Evolutionary conservation across 805 yeast species (phyloP), one percentile per base, ranked within the genome.

Genomic region (Candida sithepensis): DNA sequence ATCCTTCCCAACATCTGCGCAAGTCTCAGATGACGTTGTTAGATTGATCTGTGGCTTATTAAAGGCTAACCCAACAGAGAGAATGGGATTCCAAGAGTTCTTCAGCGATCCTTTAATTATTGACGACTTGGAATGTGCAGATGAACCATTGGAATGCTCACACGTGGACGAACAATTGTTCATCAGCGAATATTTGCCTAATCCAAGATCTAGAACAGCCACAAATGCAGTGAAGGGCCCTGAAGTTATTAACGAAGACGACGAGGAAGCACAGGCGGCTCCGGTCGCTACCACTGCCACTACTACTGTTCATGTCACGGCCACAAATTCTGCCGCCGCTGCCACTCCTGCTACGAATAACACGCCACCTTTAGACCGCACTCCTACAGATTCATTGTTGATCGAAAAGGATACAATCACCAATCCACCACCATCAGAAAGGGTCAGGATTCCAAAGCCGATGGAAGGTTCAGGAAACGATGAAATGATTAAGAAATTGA

Each of bases 41-140:
- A 70, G 77, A 46, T 75, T 94, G 54, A 88, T 94, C 22, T 75
- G 88, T 49, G 80, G 87, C 0, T 72, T 94, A 50, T 72, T 94
- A 57, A 88, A 84, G 56, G 85, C 88, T 57, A 85, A 86, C 54
- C 97, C 98, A 4, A 79, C 86, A 2, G 92, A 88, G 61, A 76
- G 99, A 59, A 82, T 92, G 72, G 85, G 92, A 1, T 94, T 89
- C 66, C 80, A 78, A 50, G 98, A 91, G 65, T 89, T 94, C 63
- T 94, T 92, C 67, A 77, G 72, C 44, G 85, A 87, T 64, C 81
- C 85, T 9, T 68, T 89, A 50, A 80, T 89, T 10, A 70, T 72
- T 3, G 69, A 69, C 47, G 84, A 82, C 46, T 71, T 84, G 45
- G 68, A 70, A 40, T 68, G 78, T 43, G 70, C 67, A 38, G 78